Conservation (phyloP, 192 early-diverging fungal species). For the Backusella liffmaniae region DNA sequence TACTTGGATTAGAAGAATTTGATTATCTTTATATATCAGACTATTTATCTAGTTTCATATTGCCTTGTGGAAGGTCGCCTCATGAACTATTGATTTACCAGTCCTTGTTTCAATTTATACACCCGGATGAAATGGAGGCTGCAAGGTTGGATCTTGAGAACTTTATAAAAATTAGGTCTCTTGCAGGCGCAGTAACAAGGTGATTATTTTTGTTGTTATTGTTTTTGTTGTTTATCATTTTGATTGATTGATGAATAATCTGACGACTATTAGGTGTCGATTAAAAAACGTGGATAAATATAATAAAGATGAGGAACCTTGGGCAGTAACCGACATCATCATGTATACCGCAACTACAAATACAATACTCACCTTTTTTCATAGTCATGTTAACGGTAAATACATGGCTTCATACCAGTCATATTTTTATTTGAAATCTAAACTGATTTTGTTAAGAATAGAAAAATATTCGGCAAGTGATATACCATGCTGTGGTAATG, state of each 20-base stretch:
- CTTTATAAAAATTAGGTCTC: slow-evolving; percentile 11
- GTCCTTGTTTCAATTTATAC: slow-evolving; percentile 23
- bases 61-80: neutral
- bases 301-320: neutral
- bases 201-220: neutral
- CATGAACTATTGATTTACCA: slow-evolving; percentile 10
- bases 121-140: slow-evolving; percentile 18
- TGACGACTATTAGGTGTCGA: slow-evolving; percentile 17
- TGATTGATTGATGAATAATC: neutral
- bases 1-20: slow-evolving; percentile 18
- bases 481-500: slow-evolving; percentile 2
- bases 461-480: neutral
- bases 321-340: slow-evolving; percentile 21
- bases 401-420: too few relatives aligned
- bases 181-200: slow-evolving; percentile 28
- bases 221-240: neutral
- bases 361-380: slow-evolving; percentile 21
- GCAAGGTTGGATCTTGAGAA: slow-evolving; percentile 14
- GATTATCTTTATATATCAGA: slow-evolving; percentile 19
- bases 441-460: neutral
- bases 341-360: slow-evolving; percentile 23
- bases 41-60: neutral
- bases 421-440: neutral
- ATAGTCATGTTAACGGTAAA: slow-evolving; percentile 19
- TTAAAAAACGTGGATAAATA: neutral